Base-by-base conservation (phyloP, 768 basidiomycete genomes). In the Podaxis sp. region DNA sequence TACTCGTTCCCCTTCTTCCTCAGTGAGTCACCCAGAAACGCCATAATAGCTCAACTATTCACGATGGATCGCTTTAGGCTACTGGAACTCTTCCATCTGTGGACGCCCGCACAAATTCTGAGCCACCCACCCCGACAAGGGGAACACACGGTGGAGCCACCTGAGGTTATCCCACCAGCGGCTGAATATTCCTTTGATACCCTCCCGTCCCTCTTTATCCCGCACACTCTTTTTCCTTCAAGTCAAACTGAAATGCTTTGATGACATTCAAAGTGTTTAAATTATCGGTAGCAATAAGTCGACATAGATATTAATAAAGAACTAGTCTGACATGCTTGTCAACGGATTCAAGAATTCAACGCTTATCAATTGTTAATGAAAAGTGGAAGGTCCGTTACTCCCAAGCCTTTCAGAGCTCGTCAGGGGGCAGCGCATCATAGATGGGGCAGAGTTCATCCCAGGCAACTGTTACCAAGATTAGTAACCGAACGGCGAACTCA, bases 381-480 rank as follows among this genome's bases (percentile, higher is more conserved):
- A 19, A 27, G 12, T 25, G 13, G 22, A 19, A 4, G 9, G 12
- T 50, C 19, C 12, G 22, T 24, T 50, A 27, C 15, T 13, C 3
- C 12, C 12, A 24, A 15, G 22, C 25, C 22, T 17, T 24, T 51
- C 9, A 59, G 12, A 59, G 37, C 36, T 59, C 57, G 17, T 59
- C 57, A 6, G 50, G 9, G 12, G 63, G 63, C 24, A 60, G 46
- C 8, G 47, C 47, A 40, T 70, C 56, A 53, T 68, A 73, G 2
- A 59, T 65, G 4, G 70, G 69, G 50, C 73, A 74, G 4, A 74
- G 65, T 12, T 69, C 43, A 33, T 67, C 19, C 73, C 74, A 74
- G 17, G 67, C 52, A 52, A 57, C 71, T 73, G 47, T 5, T 9
- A 61, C 29, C 5, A n/a, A 53, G 25, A 54, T 54, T 11, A 61